Evolutionary conservation across 202 grass and related monocot species (phyloP).

Genomic region (Cymbopogon flexuosus): DNA sequence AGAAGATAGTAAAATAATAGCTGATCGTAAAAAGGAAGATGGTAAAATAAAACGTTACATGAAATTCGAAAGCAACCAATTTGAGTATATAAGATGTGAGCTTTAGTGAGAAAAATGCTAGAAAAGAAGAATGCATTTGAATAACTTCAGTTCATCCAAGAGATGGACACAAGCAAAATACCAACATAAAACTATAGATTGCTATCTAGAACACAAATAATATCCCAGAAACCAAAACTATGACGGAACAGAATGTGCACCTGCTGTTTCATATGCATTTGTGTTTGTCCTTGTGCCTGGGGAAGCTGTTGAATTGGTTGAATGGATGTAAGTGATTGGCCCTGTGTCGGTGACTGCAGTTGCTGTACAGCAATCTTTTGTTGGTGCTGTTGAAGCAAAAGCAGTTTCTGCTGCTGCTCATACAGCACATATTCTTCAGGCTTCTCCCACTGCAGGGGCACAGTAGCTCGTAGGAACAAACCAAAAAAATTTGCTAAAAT

Average conservation of each 20-base stretch:
- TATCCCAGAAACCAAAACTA: constrained; percentile 24
- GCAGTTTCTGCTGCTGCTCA: constrained; percentile 91
- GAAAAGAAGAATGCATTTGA: background rate
- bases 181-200: background rate
- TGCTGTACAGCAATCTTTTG: constrained; percentile 81
- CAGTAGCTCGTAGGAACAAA: constrained; percentile 14
- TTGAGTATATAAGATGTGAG: background rate
- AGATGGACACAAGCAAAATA: background rate
- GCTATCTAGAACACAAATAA: background rate
- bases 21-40: background rate
- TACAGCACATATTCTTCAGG: constrained; percentile 87
- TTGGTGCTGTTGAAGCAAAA: constrained; percentile 90
- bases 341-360: constrained; percentile 62
- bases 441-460: constrained; percentile 75
- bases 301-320: constrained; percentile 59
- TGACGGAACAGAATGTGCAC: constrained; percentile 41
- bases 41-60: background rate
- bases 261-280: constrained; percentile 76
- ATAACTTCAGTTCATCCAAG: background rate
- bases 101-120: background rate
- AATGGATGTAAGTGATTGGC: constrained; percentile 48
- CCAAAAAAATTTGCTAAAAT: background rate
- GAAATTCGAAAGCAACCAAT: background rate
- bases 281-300: constrained; percentile 61
- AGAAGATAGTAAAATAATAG: background rate